phyloP scores from a whole-genome alignment of 163 green algal species.

The Volvox carteri region DNA sequence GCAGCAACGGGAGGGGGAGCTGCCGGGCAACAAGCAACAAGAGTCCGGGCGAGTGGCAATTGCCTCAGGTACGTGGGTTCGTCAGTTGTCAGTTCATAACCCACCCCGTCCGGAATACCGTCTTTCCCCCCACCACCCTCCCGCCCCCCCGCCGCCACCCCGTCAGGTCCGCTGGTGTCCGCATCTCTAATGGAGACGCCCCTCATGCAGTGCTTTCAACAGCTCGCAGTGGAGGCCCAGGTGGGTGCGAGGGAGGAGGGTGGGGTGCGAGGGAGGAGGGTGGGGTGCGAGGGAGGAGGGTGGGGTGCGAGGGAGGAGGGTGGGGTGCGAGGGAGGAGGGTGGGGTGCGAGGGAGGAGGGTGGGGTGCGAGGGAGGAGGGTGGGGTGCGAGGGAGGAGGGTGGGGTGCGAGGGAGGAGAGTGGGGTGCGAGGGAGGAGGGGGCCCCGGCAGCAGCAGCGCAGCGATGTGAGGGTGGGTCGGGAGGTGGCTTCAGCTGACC shows the following conservation, averaged over 20 bases:
- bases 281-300: too few relatives aligned
- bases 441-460: background rate
- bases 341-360: too few relatives aligned
- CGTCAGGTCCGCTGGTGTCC: slow-evolving; percentile 66
- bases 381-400: too few relatives aligned
- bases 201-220: slow-evolving; percentile 78
- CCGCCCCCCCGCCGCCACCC: background rate
- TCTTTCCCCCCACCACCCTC: background rate
- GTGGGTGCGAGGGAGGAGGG: background rate
- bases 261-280: too few relatives aligned
- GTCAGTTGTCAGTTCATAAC: background rate
- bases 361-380: too few relatives aligned
- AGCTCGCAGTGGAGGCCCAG: slow-evolving; percentile 40
- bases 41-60: background rate
- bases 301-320: too few relatives aligned
- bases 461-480: too few relatives aligned
- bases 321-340: too few relatives aligned
- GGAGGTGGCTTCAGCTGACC: too few relatives aligned
- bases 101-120: background rate
- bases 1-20: too few relatives aligned
- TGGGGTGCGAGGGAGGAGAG: background rate
- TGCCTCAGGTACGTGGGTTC: slow-evolving; percentile 3
- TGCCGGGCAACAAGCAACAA: background rate
- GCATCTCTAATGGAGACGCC: slow-evolving; percentile 78
- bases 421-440: background rate